Evolutionary conservation across 2,329 filamentous ascomycete species (phyloP), one percentile per base, ranked within the genome.

Genomic region (Fusarium secorum): DNA sequence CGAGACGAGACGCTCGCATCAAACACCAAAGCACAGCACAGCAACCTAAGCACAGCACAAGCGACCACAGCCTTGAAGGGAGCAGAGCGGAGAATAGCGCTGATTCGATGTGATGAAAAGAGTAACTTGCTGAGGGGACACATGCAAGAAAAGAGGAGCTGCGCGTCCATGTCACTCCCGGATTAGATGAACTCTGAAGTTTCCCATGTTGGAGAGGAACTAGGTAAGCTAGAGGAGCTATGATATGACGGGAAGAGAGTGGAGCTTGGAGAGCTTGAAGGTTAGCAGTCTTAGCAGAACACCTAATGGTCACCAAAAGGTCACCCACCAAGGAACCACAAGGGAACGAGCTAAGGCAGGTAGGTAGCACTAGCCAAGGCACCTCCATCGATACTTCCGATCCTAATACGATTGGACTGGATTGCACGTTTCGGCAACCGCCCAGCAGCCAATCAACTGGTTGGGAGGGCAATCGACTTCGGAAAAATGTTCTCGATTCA

Each of bases 201-300:
- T 73, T 64, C 53, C 24, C 45, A 66, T 66, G 42, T 48, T 58
- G 32, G 46, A 36, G 44, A 61, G n/a, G 38, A 52, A 46, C 58
- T 28, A 52, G 17, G 24, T 26, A 26, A 32, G 57, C 36, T 65
- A 61, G 42, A 41, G 52, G 33, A 57, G 38, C 41, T 33, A 65
- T 72, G 70, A 73, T 73, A 71, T 73, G 70, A 73, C 68, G 70
- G 64, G 56, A 62, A 38, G 46, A 39, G 32, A 60, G 59, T 62
- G 56, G 69, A 45, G 60, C 22, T 51, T 41, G 53, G 36, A 28
- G 64, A 56, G 30, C 32, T 51, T 56, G 45, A 33, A 24, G 26
- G 32, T 49, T 44, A 55, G 24, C 32, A 52, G 28, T 8, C 35
- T 46, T 38, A 60, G 55, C 24, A 41, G 56, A 54, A 28, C 24